phyloP scores from a whole-genome alignment of 306 rosid species.

The Nissolia schottii region DNA sequence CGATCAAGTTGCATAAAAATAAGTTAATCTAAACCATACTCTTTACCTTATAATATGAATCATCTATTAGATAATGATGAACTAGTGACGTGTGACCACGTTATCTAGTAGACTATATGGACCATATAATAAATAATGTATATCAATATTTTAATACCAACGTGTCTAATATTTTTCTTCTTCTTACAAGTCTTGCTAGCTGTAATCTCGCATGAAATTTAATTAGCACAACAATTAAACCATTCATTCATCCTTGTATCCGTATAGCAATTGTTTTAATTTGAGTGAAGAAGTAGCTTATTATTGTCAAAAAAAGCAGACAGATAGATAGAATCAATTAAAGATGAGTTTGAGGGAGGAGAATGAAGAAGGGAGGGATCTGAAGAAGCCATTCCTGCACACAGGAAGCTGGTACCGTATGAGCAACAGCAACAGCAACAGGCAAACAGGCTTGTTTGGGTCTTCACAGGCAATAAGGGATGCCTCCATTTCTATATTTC shows the following conservation, averaged over 20 bases:
- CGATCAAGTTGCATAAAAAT: too few relatives aligned
- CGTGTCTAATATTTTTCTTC: not conserved
- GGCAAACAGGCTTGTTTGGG: constrained; percentile 73
- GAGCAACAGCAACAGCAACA: constrained; percentile 64
- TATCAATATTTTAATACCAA: too few relatives aligned
- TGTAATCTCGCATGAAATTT: not conserved
- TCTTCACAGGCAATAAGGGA: constrained; percentile 79
- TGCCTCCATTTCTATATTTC: constrained; percentile 71
- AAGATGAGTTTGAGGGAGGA: constrained; percentile 68
- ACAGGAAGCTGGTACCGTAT: constrained; percentile 97
- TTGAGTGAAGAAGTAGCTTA: not conserved
- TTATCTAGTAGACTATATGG: not conserved
- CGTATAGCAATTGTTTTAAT: not conserved
- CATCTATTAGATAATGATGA: not conserved
- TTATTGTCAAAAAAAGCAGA: not conserved
- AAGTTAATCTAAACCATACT: not conserved
- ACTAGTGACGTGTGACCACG: not conserved
- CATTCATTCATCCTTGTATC: not conserved
- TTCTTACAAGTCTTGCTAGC: not conserved
- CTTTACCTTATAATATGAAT: not conserved
- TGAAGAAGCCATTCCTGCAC: constrained; percentile 84
- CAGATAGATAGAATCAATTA: not conserved
- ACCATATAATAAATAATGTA: too few relatives aligned
- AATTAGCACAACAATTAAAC: not conserved
- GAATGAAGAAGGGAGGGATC: constrained; percentile 68